phyloP scores from a whole-genome alignment of 2,329 filamentous ascomycete genomes.

The Penicillium italicum region DNA sequence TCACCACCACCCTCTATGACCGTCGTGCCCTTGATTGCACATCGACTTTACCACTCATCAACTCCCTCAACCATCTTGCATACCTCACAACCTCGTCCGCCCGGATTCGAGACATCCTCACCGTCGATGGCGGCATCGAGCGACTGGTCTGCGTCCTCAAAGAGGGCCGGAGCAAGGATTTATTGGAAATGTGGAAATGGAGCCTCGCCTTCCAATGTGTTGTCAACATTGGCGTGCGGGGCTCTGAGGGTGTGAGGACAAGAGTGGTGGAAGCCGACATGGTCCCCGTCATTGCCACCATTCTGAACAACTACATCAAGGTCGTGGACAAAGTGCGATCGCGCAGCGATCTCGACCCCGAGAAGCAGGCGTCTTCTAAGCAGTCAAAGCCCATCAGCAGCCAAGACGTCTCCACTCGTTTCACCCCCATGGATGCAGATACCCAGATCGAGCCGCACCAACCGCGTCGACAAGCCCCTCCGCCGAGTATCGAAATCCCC shows the following conservation, averaged over 20 bases:
- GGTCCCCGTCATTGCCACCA: constrained; percentile 97
- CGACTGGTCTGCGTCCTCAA: constrained; percentile 95
- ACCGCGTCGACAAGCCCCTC: constrained; percentile 74
- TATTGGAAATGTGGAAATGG: constrained; percentile 99
- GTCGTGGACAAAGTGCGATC: constrained; percentile 89
- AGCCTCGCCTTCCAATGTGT: constrained; percentile 98
- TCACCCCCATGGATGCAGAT: constrained; percentile 46
- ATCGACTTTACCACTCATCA: constrained; percentile 94
- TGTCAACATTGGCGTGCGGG: constrained; percentile 95
- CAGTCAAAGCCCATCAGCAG: constrained; percentile 28
- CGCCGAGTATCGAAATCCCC: constrained; percentile 78
- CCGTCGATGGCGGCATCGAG: constrained; percentile 97
- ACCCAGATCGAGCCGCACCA: constrained; percentile 56
- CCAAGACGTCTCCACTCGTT: constrained; percentile 28
- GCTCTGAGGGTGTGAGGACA: constrained; percentile 89
- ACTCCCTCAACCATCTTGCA: constrained; percentile 96
- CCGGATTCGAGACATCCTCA: constrained; percentile 94
- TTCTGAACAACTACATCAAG: constrained; percentile 97
- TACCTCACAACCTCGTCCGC: constrained; percentile 98
- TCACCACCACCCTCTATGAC: constrained; percentile 97
- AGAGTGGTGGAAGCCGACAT: constrained; percentile 97
- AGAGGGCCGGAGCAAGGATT: constrained; percentile 90
- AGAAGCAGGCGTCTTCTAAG: constrained; percentile 42
- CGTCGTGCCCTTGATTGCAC: constrained; percentile 96
- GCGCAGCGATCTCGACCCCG: constrained; percentile 75